Evolutionary conservation across 2,329 filamentous ascomycete genomes (phyloP).

Genomic region (Aspergillus sp.): DNA sequence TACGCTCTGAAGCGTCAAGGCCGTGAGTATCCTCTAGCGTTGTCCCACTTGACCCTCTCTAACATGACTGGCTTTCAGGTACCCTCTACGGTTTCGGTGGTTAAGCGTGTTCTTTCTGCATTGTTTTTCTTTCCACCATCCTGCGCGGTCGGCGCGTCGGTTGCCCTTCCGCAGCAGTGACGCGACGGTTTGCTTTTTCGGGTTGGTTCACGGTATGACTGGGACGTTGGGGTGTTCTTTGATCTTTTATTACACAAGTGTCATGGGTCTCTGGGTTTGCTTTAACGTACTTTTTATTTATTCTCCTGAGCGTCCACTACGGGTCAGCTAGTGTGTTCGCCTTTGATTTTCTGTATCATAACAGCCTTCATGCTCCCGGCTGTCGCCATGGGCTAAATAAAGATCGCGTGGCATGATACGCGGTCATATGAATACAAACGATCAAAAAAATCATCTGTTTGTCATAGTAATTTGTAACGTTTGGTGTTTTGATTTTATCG

Average conservation of each 20-base stretch:
- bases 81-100: conserved; percentile 89
- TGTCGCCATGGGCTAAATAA: conserved; percentile 35
- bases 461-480: neutral
- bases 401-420: conserved; percentile 26
- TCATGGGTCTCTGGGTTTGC: conserved; percentile 46
- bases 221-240: conserved; percentile 47
- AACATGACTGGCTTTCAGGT: conserved; percentile 37
- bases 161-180: conserved; percentile 31
- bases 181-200: conserved; percentile 40
- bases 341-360: conserved; percentile 45
- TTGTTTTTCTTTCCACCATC: conserved; percentile 30
- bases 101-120: conserved; percentile 53
- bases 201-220: conserved; percentile 45
- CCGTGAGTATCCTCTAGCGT: conserved; percentile 38
- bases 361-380: conserved; percentile 37
- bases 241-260: conserved; percentile 37
- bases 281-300: conserved; percentile 38
- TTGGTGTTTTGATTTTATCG: neutral
- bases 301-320: conserved; percentile 38
- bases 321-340: conserved; percentile 41
- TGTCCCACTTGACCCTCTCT: conserved; percentile 16
- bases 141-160: conserved; percentile 34
- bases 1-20: conserved; percentile 65
- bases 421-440: conserved; percentile 41
- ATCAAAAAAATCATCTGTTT: conserved; percentile 16